Percentiles rank a stretch among this genome's conserved stretches.
phyloP scores from a whole-genome alignment of 768 basidiomycete genomes.

The Calocybe gangraenosa region DNA sequence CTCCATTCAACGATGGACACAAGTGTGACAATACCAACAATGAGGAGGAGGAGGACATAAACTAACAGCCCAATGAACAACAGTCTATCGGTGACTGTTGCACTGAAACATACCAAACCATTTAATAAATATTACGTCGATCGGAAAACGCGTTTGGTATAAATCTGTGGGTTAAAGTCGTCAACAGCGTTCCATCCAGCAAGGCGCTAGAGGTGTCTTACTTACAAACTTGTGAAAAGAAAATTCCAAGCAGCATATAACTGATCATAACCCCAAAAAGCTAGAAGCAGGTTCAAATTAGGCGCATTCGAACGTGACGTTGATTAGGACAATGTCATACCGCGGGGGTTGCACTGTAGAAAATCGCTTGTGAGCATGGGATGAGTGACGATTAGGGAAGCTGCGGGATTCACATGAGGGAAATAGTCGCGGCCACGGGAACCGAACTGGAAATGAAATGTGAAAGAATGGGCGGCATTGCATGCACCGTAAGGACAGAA shows the following conservation, averaged over 20 bases:
- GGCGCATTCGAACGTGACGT: no score
- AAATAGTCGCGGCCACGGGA: no score
- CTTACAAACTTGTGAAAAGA: conserved; percentile 12
- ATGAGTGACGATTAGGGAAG: not conserved
- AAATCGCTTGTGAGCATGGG: not conserved
- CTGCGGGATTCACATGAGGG: not conserved
- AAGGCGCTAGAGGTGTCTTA: not conserved
- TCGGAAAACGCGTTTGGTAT: conserved; percentile 4
- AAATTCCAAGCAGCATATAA: conserved; percentile 10
- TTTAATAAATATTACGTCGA: conserved; percentile 7
- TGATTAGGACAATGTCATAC: no score
- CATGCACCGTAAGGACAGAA: no score
- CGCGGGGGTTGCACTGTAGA: not conserved
- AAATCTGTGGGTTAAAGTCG: not conserved
- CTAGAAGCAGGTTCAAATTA: not conserved
- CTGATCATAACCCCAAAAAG: conserved; percentile 12
- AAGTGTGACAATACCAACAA: conserved; percentile 17
- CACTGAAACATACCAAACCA: conserved; percentile 3
- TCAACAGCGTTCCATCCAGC: not conserved
- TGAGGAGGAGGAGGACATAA: conserved; percentile 11
- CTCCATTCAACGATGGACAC: conserved; percentile 18
- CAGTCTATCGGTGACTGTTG: not conserved
- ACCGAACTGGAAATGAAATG: no score
- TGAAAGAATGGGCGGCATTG: no score
- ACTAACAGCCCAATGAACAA: conserved; percentile 6